Conservation (phyloP, 306 rosid species). For the Comarum palustre region DNA sequence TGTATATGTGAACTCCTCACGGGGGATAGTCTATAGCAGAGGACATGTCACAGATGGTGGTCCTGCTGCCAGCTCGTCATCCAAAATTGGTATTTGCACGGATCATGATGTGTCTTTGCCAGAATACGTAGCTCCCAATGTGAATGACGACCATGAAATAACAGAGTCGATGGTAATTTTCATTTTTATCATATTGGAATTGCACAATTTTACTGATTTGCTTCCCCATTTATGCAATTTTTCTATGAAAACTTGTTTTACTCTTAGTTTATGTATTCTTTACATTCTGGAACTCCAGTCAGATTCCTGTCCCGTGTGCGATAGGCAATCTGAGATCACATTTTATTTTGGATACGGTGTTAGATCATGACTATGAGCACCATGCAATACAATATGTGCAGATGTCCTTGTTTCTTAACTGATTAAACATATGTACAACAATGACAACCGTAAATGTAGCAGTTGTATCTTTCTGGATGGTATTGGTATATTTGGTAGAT, state of each 20-base stretch:
- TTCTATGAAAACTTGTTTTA: neutral
- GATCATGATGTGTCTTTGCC: slow-evolving; percentile 1
- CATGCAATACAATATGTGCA: neutral
- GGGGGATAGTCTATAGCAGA: slow-evolving; percentile 24
- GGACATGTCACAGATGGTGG: slow-evolving; percentile 19
- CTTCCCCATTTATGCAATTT: neutral
- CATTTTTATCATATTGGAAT: slow-evolving; percentile 7
- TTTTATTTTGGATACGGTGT: neutral
- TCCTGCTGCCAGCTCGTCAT: slow-evolving; percentile 18
- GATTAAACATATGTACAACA: neutral
- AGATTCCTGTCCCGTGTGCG: neutral
- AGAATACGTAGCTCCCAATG: slow-evolving; percentile 24
- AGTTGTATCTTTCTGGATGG: neutral
- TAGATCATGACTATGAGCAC: neutral
- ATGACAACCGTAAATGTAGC: neutral
- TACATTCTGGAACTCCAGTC: neutral
- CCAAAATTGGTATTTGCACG: slow-evolving; percentile 19
- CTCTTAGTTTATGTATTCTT: neutral
- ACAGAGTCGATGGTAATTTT: slow-evolving; percentile 42
- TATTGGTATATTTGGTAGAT: neutral
- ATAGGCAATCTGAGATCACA: neutral
- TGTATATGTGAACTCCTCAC: slow-evolving; percentile 34
- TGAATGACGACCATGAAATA: slow-evolving; percentile 26
- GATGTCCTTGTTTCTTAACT: slow-evolving; percentile 4
- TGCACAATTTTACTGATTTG: neutral